Conservation (phyloP, 2,329 filamentous ascomycete genomes). For the Grosmannia serpens region DNA sequence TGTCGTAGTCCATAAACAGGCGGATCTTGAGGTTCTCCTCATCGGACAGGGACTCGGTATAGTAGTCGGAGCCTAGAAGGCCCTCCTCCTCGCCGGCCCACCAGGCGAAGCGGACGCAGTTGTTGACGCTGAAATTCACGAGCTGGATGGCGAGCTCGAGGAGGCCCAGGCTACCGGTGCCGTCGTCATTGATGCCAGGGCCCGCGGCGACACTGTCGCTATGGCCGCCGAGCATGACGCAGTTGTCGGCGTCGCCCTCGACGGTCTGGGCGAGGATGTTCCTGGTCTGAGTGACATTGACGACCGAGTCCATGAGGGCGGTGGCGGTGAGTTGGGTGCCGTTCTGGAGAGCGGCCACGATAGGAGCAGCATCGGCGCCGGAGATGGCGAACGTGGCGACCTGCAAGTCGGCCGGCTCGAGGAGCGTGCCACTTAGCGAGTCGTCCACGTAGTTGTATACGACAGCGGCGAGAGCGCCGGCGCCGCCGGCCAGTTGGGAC, state of each 20-base stretch:
- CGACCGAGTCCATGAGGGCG: slow-evolving; percentile 48
- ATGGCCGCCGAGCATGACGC: slow-evolving; percentile 54
- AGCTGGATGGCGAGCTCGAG: slow-evolving; percentile 52
- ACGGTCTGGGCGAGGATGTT: slow-evolving; percentile 54
- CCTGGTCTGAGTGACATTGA: slow-evolving; percentile 39
- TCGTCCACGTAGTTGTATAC: slow-evolving; percentile 64
- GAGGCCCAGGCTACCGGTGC: slow-evolving; percentile 51
- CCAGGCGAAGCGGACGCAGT: slow-evolving; percentile 57
- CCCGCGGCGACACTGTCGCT: slow-evolving; percentile 51
- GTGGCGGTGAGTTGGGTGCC: slow-evolving; percentile 36
- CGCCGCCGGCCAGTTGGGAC: slow-evolving; percentile 53
- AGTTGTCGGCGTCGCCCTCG: slow-evolving; percentile 48
- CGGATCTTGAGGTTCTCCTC: slow-evolving; percentile 51
- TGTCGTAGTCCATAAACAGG: slow-evolving; percentile 60
- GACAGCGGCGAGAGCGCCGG: slow-evolving; percentile 59
- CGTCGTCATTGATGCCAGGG: slow-evolving; percentile 69
- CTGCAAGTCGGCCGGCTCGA: slow-evolving; percentile 44
- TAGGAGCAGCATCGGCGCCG: slow-evolving; percentile 43
- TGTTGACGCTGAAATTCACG: slow-evolving; percentile 45
- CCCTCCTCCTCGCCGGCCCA: slow-evolving; percentile 59
- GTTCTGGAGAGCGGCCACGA: slow-evolving; percentile 42
- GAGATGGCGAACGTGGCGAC: slow-evolving; percentile 59
- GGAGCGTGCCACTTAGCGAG: slow-evolving; percentile 55
- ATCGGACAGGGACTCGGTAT: slow-evolving; percentile 39
- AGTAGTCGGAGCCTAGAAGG: slow-evolving; percentile 51